Evolutionary conservation across 2,329 filamentous ascomycete genomes (phyloP), one percentile per base, ranked within the genome.

Genomic region (Stagonosporopsis cucurbitacearum): DNA sequence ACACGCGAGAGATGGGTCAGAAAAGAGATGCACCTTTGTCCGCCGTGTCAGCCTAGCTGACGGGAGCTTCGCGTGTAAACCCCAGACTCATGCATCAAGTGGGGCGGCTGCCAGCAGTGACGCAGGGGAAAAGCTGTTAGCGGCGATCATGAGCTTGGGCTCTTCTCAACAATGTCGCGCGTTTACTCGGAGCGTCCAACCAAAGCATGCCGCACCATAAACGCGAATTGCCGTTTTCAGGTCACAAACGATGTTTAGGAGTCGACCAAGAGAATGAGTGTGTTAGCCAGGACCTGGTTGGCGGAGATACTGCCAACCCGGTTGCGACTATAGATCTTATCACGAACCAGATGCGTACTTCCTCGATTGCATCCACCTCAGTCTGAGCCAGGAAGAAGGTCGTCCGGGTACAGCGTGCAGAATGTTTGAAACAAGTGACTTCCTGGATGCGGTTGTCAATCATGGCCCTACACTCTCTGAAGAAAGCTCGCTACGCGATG

Each of bases 121-220:
- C 47, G 47, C 47, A 51, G 53, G 53, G 53, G 42, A 43, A 42
- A 23, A 37, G 43, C 12, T 26, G 46, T 19, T 49, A 52, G 50
- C 39, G 47, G 20, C 53, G 53, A 51, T 56, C 53, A 35, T 39
- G 26, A 33, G 35, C 26, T 42, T 28, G 25, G 35, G n/a, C 44
- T 35, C 9, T 12, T 11, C 13, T 19, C 9, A 5, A 13, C 19
- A 12, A n/a, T n/a, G n/a, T n/a, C n/a, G n/a, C n/a, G n/a, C n/a
- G n/a, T n/a, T n/a, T n/a, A n/a, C n/a, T n/a, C n/a, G n/a, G n/a
- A n/a, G n/a, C n/a, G 11, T 26, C 32, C 28, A 33, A 32, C n/a
- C 17, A 13, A 32, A 15, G 15, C 30, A 32, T n/a, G 4, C 28
- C 4, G 11, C 4, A 6, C n/a, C 13, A 4, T 15, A n/a, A 32